A percentile compares a stretch with the other conserved stretches of the same genome.
Evolutionary conservation across 805 yeast genomes (phyloP).

Genomic region (Zygosaccharomyces gambellarensis): DNA sequence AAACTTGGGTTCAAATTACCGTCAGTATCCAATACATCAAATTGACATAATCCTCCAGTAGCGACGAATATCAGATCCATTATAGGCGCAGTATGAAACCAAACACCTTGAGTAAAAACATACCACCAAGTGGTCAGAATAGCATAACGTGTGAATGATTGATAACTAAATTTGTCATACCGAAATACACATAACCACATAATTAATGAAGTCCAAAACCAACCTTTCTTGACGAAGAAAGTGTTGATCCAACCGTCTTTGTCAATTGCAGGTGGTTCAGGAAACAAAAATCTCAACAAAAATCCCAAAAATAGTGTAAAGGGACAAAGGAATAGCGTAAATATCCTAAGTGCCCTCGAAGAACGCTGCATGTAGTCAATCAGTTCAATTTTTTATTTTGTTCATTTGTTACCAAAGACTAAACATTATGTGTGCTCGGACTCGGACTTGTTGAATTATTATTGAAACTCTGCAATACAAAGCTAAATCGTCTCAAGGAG

Average conservation of each 20-base stretch:
- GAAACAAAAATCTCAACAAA: constrained; percentile 36
- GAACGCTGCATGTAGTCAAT: neutral
- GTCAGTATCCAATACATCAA: constrained; percentile 22
- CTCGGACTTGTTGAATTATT: constrained; percentile 2
- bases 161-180: constrained; percentile 20
- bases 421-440: neutral
- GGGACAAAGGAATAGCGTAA: constrained; percentile 33
- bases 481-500: neutral
- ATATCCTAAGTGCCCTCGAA: neutral
- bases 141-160: constrained; percentile 38
- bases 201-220: constrained; percentile 78
- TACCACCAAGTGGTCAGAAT: constrained; percentile 76
- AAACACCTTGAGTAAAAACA: constrained; percentile 74
- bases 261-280: constrained; percentile 29
- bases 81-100: constrained; percentile 68
- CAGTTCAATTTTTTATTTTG: neutral
- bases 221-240: constrained; percentile 79
- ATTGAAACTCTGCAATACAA: neutral
- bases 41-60: constrained; percentile 77
- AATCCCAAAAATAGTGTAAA: constrained; percentile 49
- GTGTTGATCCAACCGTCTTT: constrained; percentile 69
- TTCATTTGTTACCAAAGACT: neutral
- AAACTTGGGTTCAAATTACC: constrained; percentile 15
- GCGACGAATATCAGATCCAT: constrained; percentile 79
- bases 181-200: constrained; percentile 23